Evolutionary conservation across 1,284 basidiomycete genomes (phyloP), one percentile per base, ranked within the genome.

Genomic region (Rhodotorula glutinis): DNA sequence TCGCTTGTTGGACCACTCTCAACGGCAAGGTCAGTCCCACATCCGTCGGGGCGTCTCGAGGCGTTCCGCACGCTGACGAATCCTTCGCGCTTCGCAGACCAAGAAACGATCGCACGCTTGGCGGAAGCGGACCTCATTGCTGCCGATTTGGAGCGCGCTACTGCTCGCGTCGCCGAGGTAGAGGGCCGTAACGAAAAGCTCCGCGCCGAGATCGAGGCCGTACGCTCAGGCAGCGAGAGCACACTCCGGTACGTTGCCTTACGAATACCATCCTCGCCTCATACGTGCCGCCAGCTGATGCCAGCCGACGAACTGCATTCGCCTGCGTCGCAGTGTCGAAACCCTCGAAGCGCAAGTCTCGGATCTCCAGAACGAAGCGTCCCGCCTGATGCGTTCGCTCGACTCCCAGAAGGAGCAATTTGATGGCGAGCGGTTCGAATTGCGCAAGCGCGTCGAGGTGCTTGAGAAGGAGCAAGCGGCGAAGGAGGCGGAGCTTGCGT

Each of bases 181-280:
- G 95, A 98, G 79, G 84, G 92, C 67, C 85, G 95, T 60, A 97
- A 97, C 79, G 93, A 97, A 81, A 85, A 91, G 29, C 83, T 98
- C 29, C 87, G 94, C 16, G 90, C 92, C 21, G 93, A 97, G 78
- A 92, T 97, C 55, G 95, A 97, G 78, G 84, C 87, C 0, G 86
- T 92, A 52, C 87, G 90, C 62, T 88, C 85, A 64, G 92, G 90
- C 11, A 87, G 85, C 60, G 89, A 91, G 69, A 83, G 86, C 51
- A 87, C 87, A 19, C 87, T 88, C 66, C 82, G 84, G 91, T 92
- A 4, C 52, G 66, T 1, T 23, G 52, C n/a, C 29, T 8, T 38
- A 19, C 13, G 17, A 8, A 51, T 5, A 4, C 47, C n/a, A n/a
- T n/a, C n/a, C n/a, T n/a, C n/a, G n/a, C n/a, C n/a, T n/a, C n/a